A percentile compares a stretch with the other conserved stretches of the same genome.
Evolutionary conservation across 2,329 filamentous ascomycete species (phyloP).

Genomic region (Aspergillus sp.): DNA sequence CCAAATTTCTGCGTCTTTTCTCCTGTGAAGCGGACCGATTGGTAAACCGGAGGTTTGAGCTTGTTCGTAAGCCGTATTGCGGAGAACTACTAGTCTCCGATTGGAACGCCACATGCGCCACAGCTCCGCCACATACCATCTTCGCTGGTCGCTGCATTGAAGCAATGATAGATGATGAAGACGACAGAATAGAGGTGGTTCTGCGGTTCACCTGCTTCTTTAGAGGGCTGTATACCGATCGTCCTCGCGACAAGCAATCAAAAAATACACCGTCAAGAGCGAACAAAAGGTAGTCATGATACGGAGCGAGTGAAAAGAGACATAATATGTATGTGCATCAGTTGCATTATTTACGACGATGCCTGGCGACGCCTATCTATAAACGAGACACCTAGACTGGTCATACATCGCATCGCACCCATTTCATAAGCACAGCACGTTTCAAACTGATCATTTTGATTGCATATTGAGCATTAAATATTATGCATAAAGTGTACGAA

Average conservation of each 20-base stretch:
- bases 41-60: not conserved
- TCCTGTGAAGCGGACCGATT: not conserved
- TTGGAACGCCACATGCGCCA: constrained; percentile 5
- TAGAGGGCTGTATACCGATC: no score
- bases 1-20: not conserved
- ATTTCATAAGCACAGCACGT: not conserved
- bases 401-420: not conserved
- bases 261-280: no score
- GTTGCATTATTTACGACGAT: no score
- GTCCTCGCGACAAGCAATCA: no score
- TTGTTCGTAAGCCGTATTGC: not conserved
- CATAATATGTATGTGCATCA: no score
- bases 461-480: not conserved
- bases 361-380: no score
- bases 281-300: no score
- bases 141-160: not conserved
- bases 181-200: no score
- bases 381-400: not conserved
- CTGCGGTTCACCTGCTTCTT: no score
- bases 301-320: no score
- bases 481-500: not conserved
- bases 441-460: not conserved
- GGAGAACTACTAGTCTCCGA: not conserved
- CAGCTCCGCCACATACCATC: not conserved
- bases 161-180: not conserved